phyloP scores from a whole-genome alignment of 768 basidiomycete genomes.

The Xerocomellus intermedius region DNA sequence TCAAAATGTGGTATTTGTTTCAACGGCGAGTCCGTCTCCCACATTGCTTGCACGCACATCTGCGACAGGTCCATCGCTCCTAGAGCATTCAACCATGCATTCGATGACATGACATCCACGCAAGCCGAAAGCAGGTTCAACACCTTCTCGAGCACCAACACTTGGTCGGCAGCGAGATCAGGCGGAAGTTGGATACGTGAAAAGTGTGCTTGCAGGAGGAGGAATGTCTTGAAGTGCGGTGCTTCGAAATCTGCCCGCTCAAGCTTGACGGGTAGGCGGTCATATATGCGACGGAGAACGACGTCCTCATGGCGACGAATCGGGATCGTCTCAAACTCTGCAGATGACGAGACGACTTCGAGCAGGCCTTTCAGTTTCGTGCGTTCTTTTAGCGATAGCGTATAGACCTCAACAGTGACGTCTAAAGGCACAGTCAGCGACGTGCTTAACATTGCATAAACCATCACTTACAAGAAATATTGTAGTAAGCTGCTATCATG shows the following conservation, averaged over 20 bases:
- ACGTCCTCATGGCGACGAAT: conserved; percentile 92
- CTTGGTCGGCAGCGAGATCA: conserved; percentile 91
- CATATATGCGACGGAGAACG: conserved; percentile 86
- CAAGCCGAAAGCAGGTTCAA: conserved; percentile 90
- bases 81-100: conserved; percentile 90
- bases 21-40: conserved; percentile 95
- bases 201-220: conserved; percentile 96
- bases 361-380: conserved; percentile 96
- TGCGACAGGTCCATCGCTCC: conserved; percentile 98
- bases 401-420: conserved; percentile 96
- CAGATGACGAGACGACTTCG: conserved; percentile 95
- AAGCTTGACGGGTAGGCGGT: conserved; percentile 95
- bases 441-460: background rate
- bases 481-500: conserved; percentile 98
- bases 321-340: conserved; percentile 93
- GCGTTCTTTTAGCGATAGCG: conserved; percentile 89
- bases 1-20: conserved; percentile 98
- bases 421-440: conserved; percentile 44
- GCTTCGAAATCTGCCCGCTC: conserved; percentile 82
- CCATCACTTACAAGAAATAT: conserved; percentile 73
- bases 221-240: conserved; percentile 97
- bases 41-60: conserved; percentile 98
- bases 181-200: conserved; percentile 89
- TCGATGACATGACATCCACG: conserved; percentile 97
- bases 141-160: conserved; percentile 83